phyloP scores from a whole-genome alignment of 1,284 basidiomycete species.

The Irpex sp. region DNA sequence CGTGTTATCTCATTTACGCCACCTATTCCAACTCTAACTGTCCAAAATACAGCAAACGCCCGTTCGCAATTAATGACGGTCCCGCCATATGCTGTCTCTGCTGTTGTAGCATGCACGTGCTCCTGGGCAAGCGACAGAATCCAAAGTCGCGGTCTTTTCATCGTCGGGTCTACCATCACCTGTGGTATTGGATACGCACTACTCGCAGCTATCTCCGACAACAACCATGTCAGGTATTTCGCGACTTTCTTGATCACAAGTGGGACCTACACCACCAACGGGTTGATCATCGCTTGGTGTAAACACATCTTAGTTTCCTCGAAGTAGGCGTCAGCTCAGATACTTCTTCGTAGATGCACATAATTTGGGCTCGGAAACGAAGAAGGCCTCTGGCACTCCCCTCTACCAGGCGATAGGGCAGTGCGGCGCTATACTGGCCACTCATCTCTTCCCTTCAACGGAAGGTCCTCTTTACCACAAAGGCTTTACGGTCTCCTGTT shows the following conservation, averaged over 20 bases:
- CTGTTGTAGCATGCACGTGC: conserved; percentile 57
- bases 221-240: conserved; percentile 55
- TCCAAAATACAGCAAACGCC: conserved; percentile 25
- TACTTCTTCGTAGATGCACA: conserved; percentile 42
- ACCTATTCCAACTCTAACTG: too few species aligned
- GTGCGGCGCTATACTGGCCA: conserved; percentile 64
- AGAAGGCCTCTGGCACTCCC: conserved; percentile 68
- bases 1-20: conserved; percentile 9
- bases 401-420: conserved; percentile 76
- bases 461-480: conserved; percentile 60
- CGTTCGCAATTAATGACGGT: conserved; percentile 69
- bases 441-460: conserved; percentile 60
- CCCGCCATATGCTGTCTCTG: conserved; percentile 75
- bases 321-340: not conserved
- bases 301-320: conserved; percentile 22
- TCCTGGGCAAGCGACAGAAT: conserved; percentile 69
- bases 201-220: conserved; percentile 40
- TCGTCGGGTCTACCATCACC: conserved; percentile 43
- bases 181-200: conserved; percentile 62
- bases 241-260: conserved; percentile 65
- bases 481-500: conserved; percentile 59
- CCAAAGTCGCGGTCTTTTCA: conserved; percentile 64
- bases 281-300: conserved; percentile 71
- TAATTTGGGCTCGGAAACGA: conserved; percentile 74
- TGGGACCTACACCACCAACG: conserved; percentile 66